Base-by-base conservation (phyloP, 1,284 basidiomycete species). In the Anthracocystis panici-leucophaei region DNA sequence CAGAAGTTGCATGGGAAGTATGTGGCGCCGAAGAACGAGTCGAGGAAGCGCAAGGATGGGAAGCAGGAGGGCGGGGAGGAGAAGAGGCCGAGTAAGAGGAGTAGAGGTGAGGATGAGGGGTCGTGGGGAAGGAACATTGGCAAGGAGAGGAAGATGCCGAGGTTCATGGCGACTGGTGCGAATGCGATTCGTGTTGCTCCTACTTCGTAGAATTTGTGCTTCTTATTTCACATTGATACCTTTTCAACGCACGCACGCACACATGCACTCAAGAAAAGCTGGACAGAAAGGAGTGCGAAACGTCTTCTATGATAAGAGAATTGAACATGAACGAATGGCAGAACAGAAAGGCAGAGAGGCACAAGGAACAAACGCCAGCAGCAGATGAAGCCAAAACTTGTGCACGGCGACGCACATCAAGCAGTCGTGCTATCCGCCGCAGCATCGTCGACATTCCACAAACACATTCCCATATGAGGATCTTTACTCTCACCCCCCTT, bases 1-100 rank as follows among this genome's bases (percentile, higher is more conserved):
- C 51, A 56, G 18, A 84, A 84, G 62, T 16, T 82, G 52, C 78
- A 80, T 57, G 79, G 80, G 16, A 83, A 83, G 63, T 81, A 81
- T 45, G 75, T 85, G 0, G 80, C 75, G 48, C 81, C 81, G 18
- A 78, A 80, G 45, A 76, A 78, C 16, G 80, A 79, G 65, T 61
- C 57, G 33, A 64, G 72, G 51, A 82, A 82, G 48, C 58, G 65
- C 49, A 70, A 52, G 42, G 57, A 61, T 29, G 27, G 16, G 6
- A 16, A 48, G 8, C 62, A 65, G 38, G 51, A 48, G 23, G 52
- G 38, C n/a, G 58, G 29, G 11, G 70, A 45, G 3, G 59, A 50
- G 18, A 38, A 53, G 16, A 53, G 55, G 52, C 44, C 57, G 16
- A 60, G 41, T 18, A 66, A 64, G 53, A 62, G 57, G 56, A 64